Percentiles rank a stretch among this genome's conserved stretches.
These are phyloP conservation scores for Centrapalus pauciflorus DNA, from an alignment of 129 eudicot genomes.

Conservation along the genomic window DNA sequence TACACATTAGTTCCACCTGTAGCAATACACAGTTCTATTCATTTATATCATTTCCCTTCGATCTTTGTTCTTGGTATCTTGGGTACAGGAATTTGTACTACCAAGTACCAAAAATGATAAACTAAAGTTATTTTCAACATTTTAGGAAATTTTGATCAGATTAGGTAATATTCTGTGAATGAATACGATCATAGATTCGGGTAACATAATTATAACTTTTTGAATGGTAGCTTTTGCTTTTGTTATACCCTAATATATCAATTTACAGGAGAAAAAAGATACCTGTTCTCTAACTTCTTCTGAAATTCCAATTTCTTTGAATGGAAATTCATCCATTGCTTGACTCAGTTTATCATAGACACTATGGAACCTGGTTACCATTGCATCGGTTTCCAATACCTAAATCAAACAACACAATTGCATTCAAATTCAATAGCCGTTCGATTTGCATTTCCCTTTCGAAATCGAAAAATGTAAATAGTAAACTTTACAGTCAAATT, in stretches of 20 bases:
- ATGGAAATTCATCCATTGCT: slow-evolving; percentile 69
- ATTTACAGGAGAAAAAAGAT: neutral
- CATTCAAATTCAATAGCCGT: neutral
- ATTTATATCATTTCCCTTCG: neutral
- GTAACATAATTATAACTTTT: no score
- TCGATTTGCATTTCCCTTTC: neutral
- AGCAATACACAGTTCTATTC: neutral
- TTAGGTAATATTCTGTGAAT: no score
- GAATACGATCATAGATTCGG: no score
- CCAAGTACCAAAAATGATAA: neutral
- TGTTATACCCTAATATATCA: no score
- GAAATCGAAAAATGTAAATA: slow-evolving; percentile 3
- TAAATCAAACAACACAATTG: slow-evolving; percentile 15
- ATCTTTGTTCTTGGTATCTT: no score
- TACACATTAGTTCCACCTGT: slow-evolving; percentile 58
- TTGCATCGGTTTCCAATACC: slow-evolving; percentile 67
- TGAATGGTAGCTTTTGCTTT: no score
- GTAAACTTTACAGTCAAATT: no score
- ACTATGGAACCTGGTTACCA: slow-evolving; percentile 49
- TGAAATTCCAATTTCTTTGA: slow-evolving; percentile 61
- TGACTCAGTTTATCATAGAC: slow-evolving; percentile 59
- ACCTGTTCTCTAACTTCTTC: slow-evolving; percentile 88
- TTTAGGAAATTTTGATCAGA: slow-evolving; percentile 4
- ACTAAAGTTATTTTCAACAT: neutral
- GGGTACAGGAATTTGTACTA: no score